phyloP scores from a whole-genome alignment of 306 rosid species.

The Crataegus laevigata region DNA sequence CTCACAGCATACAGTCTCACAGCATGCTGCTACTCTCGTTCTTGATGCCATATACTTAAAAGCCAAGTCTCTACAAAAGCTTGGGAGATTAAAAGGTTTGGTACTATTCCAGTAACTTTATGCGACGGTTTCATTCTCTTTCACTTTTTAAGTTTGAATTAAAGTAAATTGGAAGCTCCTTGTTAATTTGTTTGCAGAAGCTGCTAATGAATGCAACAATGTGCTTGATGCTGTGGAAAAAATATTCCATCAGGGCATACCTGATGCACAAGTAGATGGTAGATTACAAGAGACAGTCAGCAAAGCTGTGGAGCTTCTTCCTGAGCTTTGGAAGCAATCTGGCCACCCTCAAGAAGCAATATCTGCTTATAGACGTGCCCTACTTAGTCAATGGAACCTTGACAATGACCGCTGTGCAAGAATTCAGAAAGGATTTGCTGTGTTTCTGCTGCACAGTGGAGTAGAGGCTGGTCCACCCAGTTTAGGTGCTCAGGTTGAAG shows the following conservation, averaged over 20 bases:
- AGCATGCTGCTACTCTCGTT: constrained; percentile 86
- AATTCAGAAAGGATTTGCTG: constrained; percentile 74
- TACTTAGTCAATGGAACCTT: constrained; percentile 90
- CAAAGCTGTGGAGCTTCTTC: constrained; percentile 93
- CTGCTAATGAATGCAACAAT: constrained; percentile 73
- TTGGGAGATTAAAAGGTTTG: constrained; percentile 65
- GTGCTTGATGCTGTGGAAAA: constrained; percentile 87
- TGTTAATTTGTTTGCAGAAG: constrained; percentile 52
- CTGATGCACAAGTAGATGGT: constrained; percentile 71
- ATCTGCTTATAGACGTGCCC: constrained; percentile 74
- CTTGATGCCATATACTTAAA: constrained; percentile 96
- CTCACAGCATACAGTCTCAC: constrained; percentile 59
- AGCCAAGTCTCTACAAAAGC: constrained; percentile 82
- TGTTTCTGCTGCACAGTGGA: constrained; percentile 78
- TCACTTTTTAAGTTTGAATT: constrained; percentile 11
- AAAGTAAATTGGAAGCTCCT: constrained; percentile 20
- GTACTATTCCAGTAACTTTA: not conserved
- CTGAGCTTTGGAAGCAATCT: constrained; percentile 80
- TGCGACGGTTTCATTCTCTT: not conserved
- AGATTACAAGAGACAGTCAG: constrained; percentile 80
- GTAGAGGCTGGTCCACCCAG: constrained; percentile 88
- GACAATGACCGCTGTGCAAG: constrained; percentile 71
- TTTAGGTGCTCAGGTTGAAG: constrained; percentile 71
- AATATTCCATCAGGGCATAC: constrained; percentile 65
- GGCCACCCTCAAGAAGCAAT: constrained; percentile 62